Evolutionary conservation across 78 protist genomes (phyloP).

Genomic region (Parvularia atlantis): DNA sequence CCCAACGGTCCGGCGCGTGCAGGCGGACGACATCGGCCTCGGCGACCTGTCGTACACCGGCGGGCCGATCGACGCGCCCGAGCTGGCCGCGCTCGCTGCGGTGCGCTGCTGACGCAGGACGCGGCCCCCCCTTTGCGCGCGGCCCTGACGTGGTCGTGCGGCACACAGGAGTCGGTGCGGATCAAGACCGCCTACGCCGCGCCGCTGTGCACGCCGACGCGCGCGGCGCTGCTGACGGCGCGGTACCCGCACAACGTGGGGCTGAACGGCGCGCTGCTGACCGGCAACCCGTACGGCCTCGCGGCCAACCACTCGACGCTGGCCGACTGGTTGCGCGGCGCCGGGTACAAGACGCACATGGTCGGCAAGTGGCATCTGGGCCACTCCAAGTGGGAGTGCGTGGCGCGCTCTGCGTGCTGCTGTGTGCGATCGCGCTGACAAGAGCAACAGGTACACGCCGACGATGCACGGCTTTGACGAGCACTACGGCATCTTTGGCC

Average conservation of each 20-base stretch:
- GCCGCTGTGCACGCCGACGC: background rate
- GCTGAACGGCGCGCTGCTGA: background rate
- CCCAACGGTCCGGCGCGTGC: too few relatives aligned
- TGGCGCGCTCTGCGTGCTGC: background rate
- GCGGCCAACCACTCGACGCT: background rate
- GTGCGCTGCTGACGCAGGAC: too few relatives aligned
- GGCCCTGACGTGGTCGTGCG: too few relatives aligned
- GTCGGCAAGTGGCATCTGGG: constrained; percentile 5
- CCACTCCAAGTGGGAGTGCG: too few relatives aligned
- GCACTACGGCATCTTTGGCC: background rate
- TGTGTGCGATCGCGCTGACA: background rate
- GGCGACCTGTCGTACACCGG: too few relatives aligned
- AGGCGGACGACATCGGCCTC: too few relatives aligned
- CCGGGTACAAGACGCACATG: background rate
- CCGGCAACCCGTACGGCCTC: background rate
- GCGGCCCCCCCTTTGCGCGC: too few relatives aligned
- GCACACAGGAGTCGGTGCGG: too few relatives aligned
- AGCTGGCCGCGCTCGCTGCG: too few relatives aligned
- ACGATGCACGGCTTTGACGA: background rate
- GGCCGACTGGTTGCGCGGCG: background rate
- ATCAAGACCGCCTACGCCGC: too few relatives aligned
- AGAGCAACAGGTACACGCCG: background rate
- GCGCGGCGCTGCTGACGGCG: constrained; percentile 1
- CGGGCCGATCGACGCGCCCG: too few relatives aligned
- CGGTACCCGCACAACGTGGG: background rate